Base-by-base conservation (phyloP, 495 filamentous ascomycete species). In the Beverwykella pulmonaria region DNA sequence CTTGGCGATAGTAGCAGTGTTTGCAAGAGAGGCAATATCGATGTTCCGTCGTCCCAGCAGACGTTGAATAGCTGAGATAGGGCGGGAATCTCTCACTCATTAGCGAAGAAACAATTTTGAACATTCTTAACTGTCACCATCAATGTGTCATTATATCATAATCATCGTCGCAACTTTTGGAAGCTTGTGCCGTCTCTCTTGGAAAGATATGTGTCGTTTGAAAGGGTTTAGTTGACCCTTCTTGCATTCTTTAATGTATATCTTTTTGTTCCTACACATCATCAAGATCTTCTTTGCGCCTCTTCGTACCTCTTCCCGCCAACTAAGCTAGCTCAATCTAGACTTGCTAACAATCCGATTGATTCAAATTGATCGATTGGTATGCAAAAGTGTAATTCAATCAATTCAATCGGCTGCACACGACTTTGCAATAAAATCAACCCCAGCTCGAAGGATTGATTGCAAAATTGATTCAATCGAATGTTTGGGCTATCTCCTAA, bases 21-120 rank as follows among this genome's bases (percentile, higher is more conserved):
- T 48, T 48, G 46, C 46, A 48, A 48, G 17, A 48, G 46, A 48
- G 46, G 46, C 46, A 48, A 48, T 48, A 48, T 48, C 46, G n/a
- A 48, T 48, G 46, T 15, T 48, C 46, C 46, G 46, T 48, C 46
- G 46, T 23, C 46, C 46, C 5, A 48, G 46, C 6, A 19, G 46
- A 48, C 5, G 46, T 48, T 48, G 22, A 48, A 48, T 48, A 17
- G 17, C 36, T 41, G 46, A 48, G n/a, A 48, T 48, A 48, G 46
- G n/a, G n/a, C 46, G 7, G 46, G n/a, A 48, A 48, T 48, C n/a
- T 48, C 46, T 19, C 46, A 6, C n/a, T 48, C 46, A 48, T 48
- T 19, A 48, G 22, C 6, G 17, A 48, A 48, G 15, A 48, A 48
- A 48, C 17, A 7, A 48, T 7, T 48, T 7, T 48, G n/a, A 48